Percentiles rank a stretch among this genome's conserved stretches.
phyloP scores from a whole-genome alignment of 257 asterid genomes.

The Solanum pinnatisectum region DNA sequence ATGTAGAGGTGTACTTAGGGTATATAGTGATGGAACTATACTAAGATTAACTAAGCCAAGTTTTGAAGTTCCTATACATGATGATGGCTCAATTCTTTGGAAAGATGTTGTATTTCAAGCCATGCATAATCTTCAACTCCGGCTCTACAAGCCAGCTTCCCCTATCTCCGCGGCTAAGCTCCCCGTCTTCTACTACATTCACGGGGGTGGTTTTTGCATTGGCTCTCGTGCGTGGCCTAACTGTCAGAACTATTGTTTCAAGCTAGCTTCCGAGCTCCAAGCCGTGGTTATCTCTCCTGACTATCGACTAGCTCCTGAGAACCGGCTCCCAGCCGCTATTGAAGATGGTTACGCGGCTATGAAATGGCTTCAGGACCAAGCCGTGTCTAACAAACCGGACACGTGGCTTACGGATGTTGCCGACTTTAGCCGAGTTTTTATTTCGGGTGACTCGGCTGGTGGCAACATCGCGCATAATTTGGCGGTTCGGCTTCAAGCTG shows the following conservation, averaged over 20 bases:
- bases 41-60: slow-evolving; percentile 48
- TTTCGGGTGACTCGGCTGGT: slow-evolving; percentile 77
- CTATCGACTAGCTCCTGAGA: slow-evolving; percentile 65
- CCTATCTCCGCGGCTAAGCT: slow-evolving; percentile 25
- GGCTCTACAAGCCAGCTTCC: slow-evolving; percentile 58
- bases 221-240: slow-evolving; percentile 71
- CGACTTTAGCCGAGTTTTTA: slow-evolving; percentile 41
- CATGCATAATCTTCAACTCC: slow-evolving; percentile 42
- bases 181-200: slow-evolving; percentile 61
- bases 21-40: slow-evolving; percentile 64
- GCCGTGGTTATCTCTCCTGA: slow-evolving; percentile 60
- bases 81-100: slow-evolving; percentile 62
- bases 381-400: slow-evolving; percentile 32
- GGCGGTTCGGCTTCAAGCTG: slow-evolving; percentile 44
- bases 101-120: slow-evolving; percentile 45
- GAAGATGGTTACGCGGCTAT: slow-evolving; percentile 56
- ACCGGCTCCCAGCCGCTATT: slow-evolving; percentile 63
- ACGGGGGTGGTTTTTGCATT: slow-evolving; percentile 76
- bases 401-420: slow-evolving; percentile 46
- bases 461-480: slow-evolving; percentile 64
- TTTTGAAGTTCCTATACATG: slow-evolving; percentile 31
- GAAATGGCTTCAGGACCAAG: slow-evolving; percentile 59
- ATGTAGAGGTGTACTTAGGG: slow-evolving; percentile 61
- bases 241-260: slow-evolving; percentile 69
- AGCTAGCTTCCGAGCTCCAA: slow-evolving; percentile 51